Base-by-base conservation (phyloP, 768 basidiomycete species). In the Exidia glandulosa region DNA sequence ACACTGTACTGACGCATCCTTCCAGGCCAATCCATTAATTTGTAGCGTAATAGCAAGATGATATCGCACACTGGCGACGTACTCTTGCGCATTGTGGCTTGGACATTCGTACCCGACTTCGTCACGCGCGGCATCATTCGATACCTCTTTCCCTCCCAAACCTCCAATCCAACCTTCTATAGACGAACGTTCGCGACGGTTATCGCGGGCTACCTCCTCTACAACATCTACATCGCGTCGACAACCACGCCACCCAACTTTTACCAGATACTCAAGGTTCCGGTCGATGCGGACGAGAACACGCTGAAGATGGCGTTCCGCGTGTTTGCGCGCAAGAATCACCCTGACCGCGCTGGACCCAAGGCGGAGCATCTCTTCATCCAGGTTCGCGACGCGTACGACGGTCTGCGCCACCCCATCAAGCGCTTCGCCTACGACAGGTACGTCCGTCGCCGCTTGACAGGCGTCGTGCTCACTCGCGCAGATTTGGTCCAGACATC, bases 341-440 rank as follows among this genome's bases (percentile, higher is more conserved):
- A 94, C 66, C 91, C 91, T 0, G 91, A 94, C 73, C 78, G 85
- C 60, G 81, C 81, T 6, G 80, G 74, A 19, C 74, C 78, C 32
- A 70, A 74, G 23, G 70, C 64, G 23, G 85, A 84, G 63, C 76
- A 76, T 13, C 58, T 82, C 30, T 94, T 94, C 67, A 87, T 91
- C 55, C 69, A 74, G 52, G 83, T 88, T 3, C 74, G 88, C 61
- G 81, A 85, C 66, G 87, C 83, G 33, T 92, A 83, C 63, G 90
- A 94, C 63, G 84, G 86, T 1, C 70, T 94, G 30, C 89, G 85
- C 68, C 78, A 90, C 63, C 90, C 91, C 2, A 76, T 80, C 9
- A 83, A 83, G 50, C 72, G 90, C 56, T 93, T 91, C 74, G 91
- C 90, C 0, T 94, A 94, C 69, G 91, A 94, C 66, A 79, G 90